Conservation (phyloP, 2,329 filamentous ascomycete genomes). For the Arthrobotrys pseudoclavata region DNA sequence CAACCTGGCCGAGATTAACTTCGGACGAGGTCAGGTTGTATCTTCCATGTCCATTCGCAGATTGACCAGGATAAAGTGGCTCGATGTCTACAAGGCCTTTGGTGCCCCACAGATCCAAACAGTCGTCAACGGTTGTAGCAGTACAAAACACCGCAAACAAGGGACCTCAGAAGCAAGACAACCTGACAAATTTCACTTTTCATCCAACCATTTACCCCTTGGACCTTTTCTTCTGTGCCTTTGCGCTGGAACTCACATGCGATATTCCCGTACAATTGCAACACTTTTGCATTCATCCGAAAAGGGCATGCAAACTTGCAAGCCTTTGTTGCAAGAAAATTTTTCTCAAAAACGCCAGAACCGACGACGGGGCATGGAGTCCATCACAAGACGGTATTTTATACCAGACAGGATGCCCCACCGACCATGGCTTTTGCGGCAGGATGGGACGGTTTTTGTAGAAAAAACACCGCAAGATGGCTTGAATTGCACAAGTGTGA, state of each 20-base stretch:
- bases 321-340: constrained; percentile 26
- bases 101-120: constrained; percentile 20
- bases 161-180: constrained; percentile 17
- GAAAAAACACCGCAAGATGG: constrained; percentile 28
- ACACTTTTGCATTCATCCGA: constrained; percentile 26
- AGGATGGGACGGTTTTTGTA: constrained; percentile 26
- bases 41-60: constrained; percentile 4
- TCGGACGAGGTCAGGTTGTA: no score
- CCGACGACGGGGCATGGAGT: constrained; percentile 6
- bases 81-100: constrained; percentile 6
- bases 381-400: constrained; percentile 23
- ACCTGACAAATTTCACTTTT: constrained; percentile 9
- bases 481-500: constrained; percentile 26
- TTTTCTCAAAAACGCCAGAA: constrained; percentile 27
- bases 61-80: constrained; percentile 1
- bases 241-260: constrained; percentile 20
- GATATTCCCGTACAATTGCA: constrained; percentile 18
- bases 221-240: background rate
- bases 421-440: constrained; percentile 22
- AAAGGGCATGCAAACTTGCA: constrained; percentile 13
- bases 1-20: background rate
- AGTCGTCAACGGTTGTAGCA: constrained; percentile 21
- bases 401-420: constrained; percentile 22
- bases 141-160: constrained; percentile 21
- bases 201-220: constrained; percentile 15